Conservation (phyloP, 2,329 filamentous ascomycete species). For the Bipolaris victoriae region DNA sequence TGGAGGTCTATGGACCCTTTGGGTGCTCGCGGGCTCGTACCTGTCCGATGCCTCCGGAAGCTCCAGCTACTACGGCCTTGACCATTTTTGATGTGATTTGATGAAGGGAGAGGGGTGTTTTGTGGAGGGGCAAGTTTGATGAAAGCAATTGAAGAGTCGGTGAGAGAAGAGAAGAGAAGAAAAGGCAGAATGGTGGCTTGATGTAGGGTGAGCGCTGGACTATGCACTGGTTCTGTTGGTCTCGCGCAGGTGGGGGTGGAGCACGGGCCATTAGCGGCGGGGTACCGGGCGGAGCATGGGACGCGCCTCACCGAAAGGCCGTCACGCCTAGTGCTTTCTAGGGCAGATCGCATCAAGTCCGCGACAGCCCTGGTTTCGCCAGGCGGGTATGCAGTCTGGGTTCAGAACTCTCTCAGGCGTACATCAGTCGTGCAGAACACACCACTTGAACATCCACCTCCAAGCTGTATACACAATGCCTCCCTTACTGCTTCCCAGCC, state of each 20-base stretch:
- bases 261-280: slow-evolving; percentile 39
- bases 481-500: not conserved
- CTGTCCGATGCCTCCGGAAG: slow-evolving; percentile 98
- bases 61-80: slow-evolving; percentile 77
- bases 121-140: slow-evolving; percentile 4
- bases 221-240: slow-evolving; percentile 39
- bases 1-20: not conserved
- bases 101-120: slow-evolving; percentile 22
- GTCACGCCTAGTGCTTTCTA: slow-evolving; percentile 7
- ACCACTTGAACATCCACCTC: not conserved
- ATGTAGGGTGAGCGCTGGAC: slow-evolving; percentile 35
- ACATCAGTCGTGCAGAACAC: not conserved
- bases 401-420: not conserved
- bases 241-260: slow-evolving; percentile 29
- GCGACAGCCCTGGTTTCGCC: slow-evolving; percentile 10
- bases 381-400: not conserved
- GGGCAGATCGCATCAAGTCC: slow-evolving; percentile 2
- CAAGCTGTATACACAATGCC: not conserved
- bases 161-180: slow-evolving; percentile 18
- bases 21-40: slow-evolving; percentile 56
- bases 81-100: slow-evolving; percentile 39
- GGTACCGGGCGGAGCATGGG: slow-evolving; percentile 28
- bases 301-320: slow-evolving; percentile 13
- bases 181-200: slow-evolving; percentile 24
- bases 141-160: slow-evolving; percentile 27